A percentile compares a stretch with the other conserved stretches of the same genome.
phyloP scores from a whole-genome alignment of 2,329 filamentous ascomycete genomes.

The Parasarocladium wereldwijsianum region DNA sequence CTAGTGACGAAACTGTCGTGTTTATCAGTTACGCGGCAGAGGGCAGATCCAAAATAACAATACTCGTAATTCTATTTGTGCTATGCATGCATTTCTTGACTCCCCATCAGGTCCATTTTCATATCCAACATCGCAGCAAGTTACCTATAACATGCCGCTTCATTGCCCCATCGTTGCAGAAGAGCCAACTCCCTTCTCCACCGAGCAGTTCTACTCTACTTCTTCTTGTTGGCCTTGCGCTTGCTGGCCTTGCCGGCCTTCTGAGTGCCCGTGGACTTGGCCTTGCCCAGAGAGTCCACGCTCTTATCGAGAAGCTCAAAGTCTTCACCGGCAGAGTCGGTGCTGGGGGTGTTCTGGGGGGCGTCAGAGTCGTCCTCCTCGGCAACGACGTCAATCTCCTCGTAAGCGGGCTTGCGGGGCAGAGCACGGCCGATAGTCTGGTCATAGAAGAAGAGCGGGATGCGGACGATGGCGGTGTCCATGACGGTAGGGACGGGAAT shows the following conservation, averaged over 20 bases:
- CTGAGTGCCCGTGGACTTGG: conserved; percentile 34
- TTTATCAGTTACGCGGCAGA: too few relatives aligned
- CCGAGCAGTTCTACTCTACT: conserved; percentile 23
- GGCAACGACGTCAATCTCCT: conserved; percentile 22
- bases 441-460: conserved; percentile 61
- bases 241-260: conserved; percentile 32
- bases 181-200: background rate
- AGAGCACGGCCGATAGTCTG: conserved; percentile 37
- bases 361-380: conserved; percentile 32
- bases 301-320: conserved; percentile 51
- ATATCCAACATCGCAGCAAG: too few relatives aligned
- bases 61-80: too few relatives aligned
- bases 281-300: conserved; percentile 36
- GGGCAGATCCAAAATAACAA: too few relatives aligned
- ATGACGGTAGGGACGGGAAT: conserved; percentile 61
- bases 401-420: conserved; percentile 19
- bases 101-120: too few relatives aligned
- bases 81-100: too few relatives aligned
- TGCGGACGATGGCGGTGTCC: conserved; percentile 69
- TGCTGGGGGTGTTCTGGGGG: conserved; percentile 36
- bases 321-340: conserved; percentile 42
- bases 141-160: too few relatives aligned
- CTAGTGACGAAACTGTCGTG: too few relatives aligned
- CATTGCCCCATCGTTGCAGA: too few relatives aligned
- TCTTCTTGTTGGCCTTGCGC: conserved; percentile 36